Base-by-base conservation (phyloP, 352 stramenopile genomes). In the Globisporangium rhizosaccharum region DNA sequence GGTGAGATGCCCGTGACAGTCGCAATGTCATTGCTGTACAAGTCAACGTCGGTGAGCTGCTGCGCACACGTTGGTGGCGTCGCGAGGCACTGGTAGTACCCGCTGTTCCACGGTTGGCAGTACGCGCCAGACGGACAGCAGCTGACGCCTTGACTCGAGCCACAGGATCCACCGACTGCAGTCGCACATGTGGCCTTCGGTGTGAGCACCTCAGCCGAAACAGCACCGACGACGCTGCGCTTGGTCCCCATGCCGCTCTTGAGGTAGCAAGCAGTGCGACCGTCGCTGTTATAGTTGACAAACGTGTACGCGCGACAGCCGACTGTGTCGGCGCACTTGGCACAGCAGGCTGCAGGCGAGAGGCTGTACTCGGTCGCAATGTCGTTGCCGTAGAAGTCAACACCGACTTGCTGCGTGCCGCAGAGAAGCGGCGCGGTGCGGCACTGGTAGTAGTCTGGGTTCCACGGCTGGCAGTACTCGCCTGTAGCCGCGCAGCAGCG, bases 1-100 rank as follows among this genome's bases (percentile, higher is more conserved):
- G 70, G 70, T 30, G 68, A 47, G 14, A 73, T 10, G 56, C 66
- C 71, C 14, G 70, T 56, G 30, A 56, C 18, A 2, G 61, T 69
- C 20, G 60, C 41, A 20, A 85, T 47, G 64, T 85, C 70, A 51
- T 76, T 66, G 44, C 75, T 72, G 52, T 63, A 70, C 18, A 77
- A 76, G 53, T 80, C 74, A 1, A 71, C 55, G 60, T 76, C 62
- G 8, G 66, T 67, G n/a, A 64, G 37, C 59, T 79, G 72, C 23
- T 53, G 53, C 12, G 59, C 67, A 66, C 75, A 85, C 53, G 71
- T 48, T 18, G 49, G 15, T 5, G 75, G 72, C 6, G 57, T 36
- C 17, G 59, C 37, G 46, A 76, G 59, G 57, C 75, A 85, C 59
- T 85, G 75, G 66, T 73, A 80, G 61, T 75, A 71, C 26, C 46